Conservation (phyloP, 805 yeast species). For the Ogataea glucozyma region DNA sequence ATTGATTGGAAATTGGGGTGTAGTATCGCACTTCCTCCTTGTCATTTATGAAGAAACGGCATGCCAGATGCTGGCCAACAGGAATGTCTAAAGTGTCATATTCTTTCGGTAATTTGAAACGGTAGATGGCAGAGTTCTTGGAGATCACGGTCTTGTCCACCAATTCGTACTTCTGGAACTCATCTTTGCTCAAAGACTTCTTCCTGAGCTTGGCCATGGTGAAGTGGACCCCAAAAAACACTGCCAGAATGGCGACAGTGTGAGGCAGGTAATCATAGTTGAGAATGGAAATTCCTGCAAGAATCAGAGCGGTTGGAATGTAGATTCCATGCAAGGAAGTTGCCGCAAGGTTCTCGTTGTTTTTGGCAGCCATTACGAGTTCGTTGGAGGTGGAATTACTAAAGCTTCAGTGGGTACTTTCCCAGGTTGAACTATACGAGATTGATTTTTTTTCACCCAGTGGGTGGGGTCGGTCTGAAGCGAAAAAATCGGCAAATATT, state of each 20-base stretch:
- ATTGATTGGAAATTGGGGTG: slow-evolving; percentile 72
- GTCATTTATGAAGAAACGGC: slow-evolving; percentile 47
- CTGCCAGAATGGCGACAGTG: slow-evolving; percentile 40
- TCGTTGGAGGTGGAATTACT: too few species aligned
- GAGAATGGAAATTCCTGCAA: slow-evolving; percentile 60
- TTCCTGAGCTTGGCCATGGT: slow-evolving; percentile 37
- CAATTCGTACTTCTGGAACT: slow-evolving; percentile 67
- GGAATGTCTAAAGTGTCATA: slow-evolving; percentile 66
- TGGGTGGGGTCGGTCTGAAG: too few species aligned
- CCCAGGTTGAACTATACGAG: too few species aligned
- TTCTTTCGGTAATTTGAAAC: slow-evolving; percentile 64
- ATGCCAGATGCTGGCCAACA: slow-evolving; percentile 74
- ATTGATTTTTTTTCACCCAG: too few species aligned
- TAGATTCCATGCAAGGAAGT: slow-evolving; percentile 75
- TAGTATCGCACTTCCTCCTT: slow-evolving; percentile 64
- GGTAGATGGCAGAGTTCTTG: slow-evolving; percentile 69
- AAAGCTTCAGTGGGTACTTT: too few species aligned
- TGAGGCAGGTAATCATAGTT: slow-evolving; percentile 51
- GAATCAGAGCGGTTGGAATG: slow-evolving; percentile 63
- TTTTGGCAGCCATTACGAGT: slow-evolving; percentile 4
- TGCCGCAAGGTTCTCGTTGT: slow-evolving; percentile 52
- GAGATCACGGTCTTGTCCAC: slow-evolving; percentile 73
- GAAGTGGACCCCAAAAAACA: slow-evolving; percentile 39
- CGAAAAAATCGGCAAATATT: too few species aligned
- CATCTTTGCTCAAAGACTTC: slow-evolving; percentile 47